phyloP scores from a whole-genome alignment of 2,329 filamentous ascomycete species.

The Pleomassaria siparia region DNA sequence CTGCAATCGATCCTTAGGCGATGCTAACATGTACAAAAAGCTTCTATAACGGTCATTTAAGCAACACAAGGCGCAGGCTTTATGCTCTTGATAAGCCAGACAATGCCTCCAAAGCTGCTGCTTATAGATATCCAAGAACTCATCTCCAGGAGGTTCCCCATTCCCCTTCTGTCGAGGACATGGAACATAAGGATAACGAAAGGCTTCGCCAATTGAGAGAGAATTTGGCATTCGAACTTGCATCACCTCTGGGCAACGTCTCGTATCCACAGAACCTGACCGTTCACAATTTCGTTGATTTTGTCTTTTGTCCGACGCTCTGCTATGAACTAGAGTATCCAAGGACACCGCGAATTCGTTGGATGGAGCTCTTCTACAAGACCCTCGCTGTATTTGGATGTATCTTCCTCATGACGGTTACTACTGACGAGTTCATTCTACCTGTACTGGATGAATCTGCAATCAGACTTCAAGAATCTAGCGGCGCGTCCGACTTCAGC shows the following conservation, averaged over 20 bases:
- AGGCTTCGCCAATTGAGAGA: conserved; percentile 70
- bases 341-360: conserved; percentile 72
- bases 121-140: conserved; percentile 70
- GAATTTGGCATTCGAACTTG: conserved; percentile 86
- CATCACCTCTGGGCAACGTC: conserved; percentile 83
- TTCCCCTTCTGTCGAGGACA: conserved; percentile 48
- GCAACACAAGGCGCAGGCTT: conserved; percentile 80
- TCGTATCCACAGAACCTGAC: conserved; percentile 91
- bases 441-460: conserved; percentile 79
- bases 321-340: conserved; percentile 99
- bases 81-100: conserved; percentile 75
- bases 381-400: conserved; percentile 89
- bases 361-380: conserved; percentile 81
- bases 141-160: conserved; percentile 56
- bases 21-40: conserved; percentile 16
- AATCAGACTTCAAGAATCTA: conserved; percentile 51
- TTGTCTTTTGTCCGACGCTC: conserved; percentile 86
- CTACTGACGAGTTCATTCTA: conserved; percentile 92
- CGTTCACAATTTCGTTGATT: conserved; percentile 79
- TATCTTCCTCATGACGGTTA: conserved; percentile 90
- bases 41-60: conserved; percentile 96
- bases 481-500: conserved; percentile 63
- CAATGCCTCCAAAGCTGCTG: conserved; percentile 67
- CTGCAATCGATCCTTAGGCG: too few relatives aligned
- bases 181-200: conserved; percentile 38